Evolutionary conservation across 2,329 filamentous ascomycete genomes (phyloP), one percentile per base, ranked within the genome.

Genomic region (Aureobasidium sp.): DNA sequence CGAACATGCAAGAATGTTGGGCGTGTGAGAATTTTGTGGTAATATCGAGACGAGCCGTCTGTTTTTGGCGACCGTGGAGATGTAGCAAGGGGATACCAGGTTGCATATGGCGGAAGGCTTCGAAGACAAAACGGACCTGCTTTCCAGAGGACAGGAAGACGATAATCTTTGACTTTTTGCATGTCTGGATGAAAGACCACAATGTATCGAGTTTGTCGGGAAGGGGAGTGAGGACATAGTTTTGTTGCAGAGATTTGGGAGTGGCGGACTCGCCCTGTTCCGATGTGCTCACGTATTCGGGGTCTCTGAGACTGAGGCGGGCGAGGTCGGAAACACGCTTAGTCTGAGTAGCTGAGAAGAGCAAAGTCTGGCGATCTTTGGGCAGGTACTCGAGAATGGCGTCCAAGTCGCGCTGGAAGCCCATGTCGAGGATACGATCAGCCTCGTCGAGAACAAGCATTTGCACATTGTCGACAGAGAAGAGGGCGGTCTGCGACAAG

Each of bases 351-450:
- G 94, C 94, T 71, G 90, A 95, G 79, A 97, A 99, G 11, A 99
- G 84, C 71, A 99, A 81, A 0, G 94, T 99, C 76, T 99, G 94
- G 65, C 94, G 82, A 31, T 87, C 79, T 68, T 85, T 87, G 0
- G 94, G 94, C 1, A 99, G 80, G 72, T 97, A 95, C 65, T 96
- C 91, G 31, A 99, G 78, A 56, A 99, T 89, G 0, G 94, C 94
- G 75, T 99, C 94, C 3, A 99, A 87, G 1, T 90, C 90, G 5
- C 82, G 80, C 74, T 96, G 88, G 73, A 99, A 99, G 5, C 94
- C 94, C 91, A 97, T 94, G 71, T 99, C 94, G 82, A 99, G 86
- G 70, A 97, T 97, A 42, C 94, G 85, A 74, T 99, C 94, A 2
- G 94, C 94, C 75, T 99, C 94, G 70, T 99, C 94, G 62, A 99